These are phyloP conservation scores for Kwoniella shandongensis DNA, from an alignment of 768 basidiomycete species.

Conservation along the genomic window DNA sequence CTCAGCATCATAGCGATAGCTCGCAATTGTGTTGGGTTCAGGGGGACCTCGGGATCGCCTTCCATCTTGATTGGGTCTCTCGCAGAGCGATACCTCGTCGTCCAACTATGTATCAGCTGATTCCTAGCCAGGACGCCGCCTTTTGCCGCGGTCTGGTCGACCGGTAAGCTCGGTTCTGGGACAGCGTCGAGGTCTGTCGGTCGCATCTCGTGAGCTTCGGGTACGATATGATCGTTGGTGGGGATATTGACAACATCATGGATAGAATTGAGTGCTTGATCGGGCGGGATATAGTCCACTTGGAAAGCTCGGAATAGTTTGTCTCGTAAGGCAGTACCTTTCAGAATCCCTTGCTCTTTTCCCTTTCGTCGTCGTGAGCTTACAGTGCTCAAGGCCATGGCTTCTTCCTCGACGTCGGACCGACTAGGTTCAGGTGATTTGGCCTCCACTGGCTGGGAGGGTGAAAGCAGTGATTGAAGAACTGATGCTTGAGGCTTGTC, in stretches of 20 bases:
- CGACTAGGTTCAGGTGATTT: background rate
- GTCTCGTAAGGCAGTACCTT: slow-evolving; percentile 73
- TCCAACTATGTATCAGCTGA: slow-evolving; percentile 79
- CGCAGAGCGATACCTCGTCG: slow-evolving; percentile 62
- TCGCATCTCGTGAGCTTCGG: slow-evolving; percentile 36
- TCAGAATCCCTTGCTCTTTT: slow-evolving; percentile 56
- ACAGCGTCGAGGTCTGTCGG: slow-evolving; percentile 46
- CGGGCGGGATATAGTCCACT: slow-evolving; percentile 29
- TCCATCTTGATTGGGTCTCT: slow-evolving; percentile 63
- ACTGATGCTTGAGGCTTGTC: no score
- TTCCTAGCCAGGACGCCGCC: slow-evolving; percentile 69
- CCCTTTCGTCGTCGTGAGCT: background rate
- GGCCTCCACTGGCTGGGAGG: no score
- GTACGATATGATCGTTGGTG: slow-evolving; percentile 12
- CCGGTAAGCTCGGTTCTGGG: slow-evolving; percentile 54
- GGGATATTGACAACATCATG: background rate
- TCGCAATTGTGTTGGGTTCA: slow-evolving; percentile 75
- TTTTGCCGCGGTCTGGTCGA: slow-evolving; percentile 31
- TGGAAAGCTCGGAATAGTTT: slow-evolving; percentile 65
- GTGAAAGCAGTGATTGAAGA: no score
- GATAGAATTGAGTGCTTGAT: slow-evolving; percentile 9
- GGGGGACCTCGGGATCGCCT: slow-evolving; percentile 71
- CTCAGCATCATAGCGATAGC: slow-evolving; percentile 87
- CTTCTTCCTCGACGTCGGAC: slow-evolving; percentile 2
- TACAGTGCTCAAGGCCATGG: background rate